Evolutionary conservation across 352 stramenopile species (phyloP).

Genomic region (Detonula confervacea): DNA sequence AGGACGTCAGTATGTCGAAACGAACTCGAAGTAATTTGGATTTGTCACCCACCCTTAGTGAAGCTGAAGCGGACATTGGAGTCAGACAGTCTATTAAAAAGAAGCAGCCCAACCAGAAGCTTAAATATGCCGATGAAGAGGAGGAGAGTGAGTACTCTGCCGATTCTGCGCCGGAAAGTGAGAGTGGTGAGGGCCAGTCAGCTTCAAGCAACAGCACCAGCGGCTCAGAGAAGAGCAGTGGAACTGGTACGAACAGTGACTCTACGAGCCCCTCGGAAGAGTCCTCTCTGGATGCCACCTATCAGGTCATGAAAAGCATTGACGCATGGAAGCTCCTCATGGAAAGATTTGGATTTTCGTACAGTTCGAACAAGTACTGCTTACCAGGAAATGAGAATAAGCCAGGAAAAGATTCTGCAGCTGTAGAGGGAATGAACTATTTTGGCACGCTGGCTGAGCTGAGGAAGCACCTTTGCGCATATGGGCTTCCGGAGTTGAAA

Average conservation of each 20-base stretch:
- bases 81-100: not conserved
- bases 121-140: not conserved
- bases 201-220: not conserved
- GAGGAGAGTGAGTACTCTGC: not conserved
- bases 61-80: not conserved
- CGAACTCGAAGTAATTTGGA: not conserved
- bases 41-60: not conserved
- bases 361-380: slow-evolving; percentile 23
- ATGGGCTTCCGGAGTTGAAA: slow-evolving; percentile 34
- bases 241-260: not conserved
- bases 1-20: not conserved
- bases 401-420: slow-evolving; percentile 23
- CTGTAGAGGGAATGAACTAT: slow-evolving; percentile 22
- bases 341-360: slow-evolving; percentile 31
- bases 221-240: not conserved
- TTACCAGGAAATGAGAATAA: slow-evolving; percentile 43
- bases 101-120: not conserved
- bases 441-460: slow-evolving; percentile 27
- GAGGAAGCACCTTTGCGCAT: slow-evolving; percentile 42
- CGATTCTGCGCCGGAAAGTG: too few relatives aligned
- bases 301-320: slow-evolving; percentile 20
- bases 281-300: slow-evolving; percentile 34
- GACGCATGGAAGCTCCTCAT: slow-evolving; percentile 33
- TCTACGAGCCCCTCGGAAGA: slow-evolving; percentile 13
- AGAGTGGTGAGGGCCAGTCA: slow-evolving; percentile 2